phyloP scores from a whole-genome alignment of 75 land plant genomes.

The Isoetes taiwanensis region DNA sequence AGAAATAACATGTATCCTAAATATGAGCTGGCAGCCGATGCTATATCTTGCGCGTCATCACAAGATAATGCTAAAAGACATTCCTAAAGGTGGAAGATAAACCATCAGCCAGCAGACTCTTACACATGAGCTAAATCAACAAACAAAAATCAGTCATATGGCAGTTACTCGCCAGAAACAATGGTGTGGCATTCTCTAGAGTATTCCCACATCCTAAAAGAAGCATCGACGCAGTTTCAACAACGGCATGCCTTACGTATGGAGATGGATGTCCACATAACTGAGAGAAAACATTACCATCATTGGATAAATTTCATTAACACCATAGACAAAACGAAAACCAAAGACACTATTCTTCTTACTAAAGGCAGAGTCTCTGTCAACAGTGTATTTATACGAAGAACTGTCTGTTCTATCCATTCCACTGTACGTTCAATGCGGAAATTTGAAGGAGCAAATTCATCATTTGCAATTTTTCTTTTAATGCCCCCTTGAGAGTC shows the following conservation, averaged over 20 bases:
- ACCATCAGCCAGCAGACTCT: not conserved
- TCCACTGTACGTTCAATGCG: constrained; percentile 45
- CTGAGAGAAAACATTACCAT: too few relatives aligned
- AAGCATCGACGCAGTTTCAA: constrained; percentile 41
- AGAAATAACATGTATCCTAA: too few relatives aligned
- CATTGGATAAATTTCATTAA: too few relatives aligned
- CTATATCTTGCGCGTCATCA: constrained; percentile 60
- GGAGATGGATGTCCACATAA: constrained; percentile 63
- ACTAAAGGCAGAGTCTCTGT: constrained; percentile 60
- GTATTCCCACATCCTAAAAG: constrained; percentile 47
- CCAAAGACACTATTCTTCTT: constrained; percentile 1
- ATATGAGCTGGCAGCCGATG: constrained; percentile 41
- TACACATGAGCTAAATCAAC: too few relatives aligned
- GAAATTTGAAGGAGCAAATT: constrained; percentile 12
- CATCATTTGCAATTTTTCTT: not conserved
- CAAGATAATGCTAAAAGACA: constrained; percentile 66
- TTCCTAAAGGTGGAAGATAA: constrained; percentile 39
- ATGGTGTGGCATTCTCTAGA: constrained; percentile 40
- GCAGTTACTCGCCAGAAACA: constrained; percentile 51
- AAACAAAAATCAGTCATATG: not conserved
- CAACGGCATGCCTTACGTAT: constrained; percentile 54
- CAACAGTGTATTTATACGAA: constrained; percentile 45
- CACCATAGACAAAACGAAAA: not conserved
- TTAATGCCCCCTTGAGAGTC: not conserved
- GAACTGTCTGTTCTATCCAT: constrained; percentile 57